A percentile compares a stretch with the other conserved stretches of the same genome.
phyloP scores from a whole-genome alignment of 495 filamentous ascomycete species.

The Penicillium paradoxum region DNA sequence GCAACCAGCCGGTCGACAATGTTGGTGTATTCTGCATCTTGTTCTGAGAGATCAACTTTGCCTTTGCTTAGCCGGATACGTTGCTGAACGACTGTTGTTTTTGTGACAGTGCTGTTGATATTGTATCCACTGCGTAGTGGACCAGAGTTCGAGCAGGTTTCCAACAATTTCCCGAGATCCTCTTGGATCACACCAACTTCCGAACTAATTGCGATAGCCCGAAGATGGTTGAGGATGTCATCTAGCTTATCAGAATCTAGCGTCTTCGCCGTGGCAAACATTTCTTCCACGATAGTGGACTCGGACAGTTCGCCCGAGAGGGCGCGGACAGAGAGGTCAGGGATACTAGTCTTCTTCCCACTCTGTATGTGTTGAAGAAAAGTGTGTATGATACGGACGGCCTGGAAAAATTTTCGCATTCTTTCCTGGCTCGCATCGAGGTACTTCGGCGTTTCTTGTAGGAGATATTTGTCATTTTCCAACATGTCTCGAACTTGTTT shows the following conservation, averaged over 20 bases:
- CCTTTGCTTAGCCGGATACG: conserved; percentile 82
- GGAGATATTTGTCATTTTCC: conserved; percentile 47
- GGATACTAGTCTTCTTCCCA: conserved; percentile 34
- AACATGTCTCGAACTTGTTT: conserved; percentile 43
- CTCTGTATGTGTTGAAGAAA: conserved; percentile 39
- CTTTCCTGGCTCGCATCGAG: conserved; percentile 35
- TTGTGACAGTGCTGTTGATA: conserved; percentile 62
- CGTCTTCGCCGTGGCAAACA: conserved; percentile 48
- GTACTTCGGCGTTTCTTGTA: conserved; percentile 29
- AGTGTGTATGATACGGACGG: conserved; percentile 42
- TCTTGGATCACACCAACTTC: conserved; percentile 19
- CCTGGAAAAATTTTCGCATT: conserved; percentile 42
- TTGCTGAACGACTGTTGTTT: conserved; percentile 82
- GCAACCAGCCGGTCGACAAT: conserved; percentile 61
- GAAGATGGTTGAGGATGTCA: conserved; percentile 18
- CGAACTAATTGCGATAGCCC: conserved; percentile 11
- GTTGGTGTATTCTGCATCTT: conserved; percentile 71
- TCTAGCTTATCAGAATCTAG: conserved; percentile 40
- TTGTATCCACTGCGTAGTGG: conserved; percentile 72
- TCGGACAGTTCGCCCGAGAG: conserved; percentile 53
- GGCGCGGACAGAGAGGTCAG: conserved; percentile 53
- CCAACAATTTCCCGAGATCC: conserved; percentile 31
- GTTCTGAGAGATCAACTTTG: conserved; percentile 65
- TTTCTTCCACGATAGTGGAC: conserved; percentile 48
- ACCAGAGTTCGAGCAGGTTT: conserved; percentile 35